Evolutionary conservation across 306 rosid genomes (phyloP).

Genomic region (Castanospermum australe): DNA sequence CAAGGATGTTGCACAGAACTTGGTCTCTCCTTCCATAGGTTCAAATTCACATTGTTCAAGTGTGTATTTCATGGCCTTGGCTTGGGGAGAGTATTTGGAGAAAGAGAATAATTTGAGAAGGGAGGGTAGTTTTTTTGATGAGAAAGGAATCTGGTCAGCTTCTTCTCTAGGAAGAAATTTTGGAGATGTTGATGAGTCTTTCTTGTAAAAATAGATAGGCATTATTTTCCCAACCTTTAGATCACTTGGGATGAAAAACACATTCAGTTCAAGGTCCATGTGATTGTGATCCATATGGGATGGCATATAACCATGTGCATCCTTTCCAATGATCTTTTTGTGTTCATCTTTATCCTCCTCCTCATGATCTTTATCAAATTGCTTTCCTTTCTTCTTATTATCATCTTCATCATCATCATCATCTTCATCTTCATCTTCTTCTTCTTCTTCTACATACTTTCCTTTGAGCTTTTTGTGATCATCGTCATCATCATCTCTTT

Average conservation of each 20-base stretch:
- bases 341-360: background rate
- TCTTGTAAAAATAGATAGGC: constrained; percentile 54
- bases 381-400: background rate
- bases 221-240: constrained; percentile 48
- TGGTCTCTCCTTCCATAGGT: constrained; percentile 59
- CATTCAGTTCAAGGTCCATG: constrained; percentile 46
- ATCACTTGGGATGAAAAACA: constrained; percentile 66
- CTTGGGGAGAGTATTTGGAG: constrained; percentile 55
- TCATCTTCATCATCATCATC: background rate
- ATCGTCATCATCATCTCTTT: background rate
- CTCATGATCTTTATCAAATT: background rate
- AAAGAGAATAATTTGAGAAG: constrained; percentile 60
- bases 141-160: constrained; percentile 63
- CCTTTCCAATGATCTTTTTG: background rate
- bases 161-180: constrained; percentile 61
- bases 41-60: constrained; percentile 52
- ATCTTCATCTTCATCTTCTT: background rate
- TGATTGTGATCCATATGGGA: constrained; percentile 40
- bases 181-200: constrained; percentile 49
- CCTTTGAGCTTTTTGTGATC: background rate
- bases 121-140: constrained; percentile 37
- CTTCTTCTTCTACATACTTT: constrained; percentile 6
- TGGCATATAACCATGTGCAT: constrained; percentile 15
- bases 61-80: constrained; percentile 62
- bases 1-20: constrained; percentile 66